A percentile compares a stretch with the other conserved stretches of the same genome.
phyloP scores from a whole-genome alignment of 371 early-diverging fungal genomes.

The Basidiobolus meristosporus region DNA sequence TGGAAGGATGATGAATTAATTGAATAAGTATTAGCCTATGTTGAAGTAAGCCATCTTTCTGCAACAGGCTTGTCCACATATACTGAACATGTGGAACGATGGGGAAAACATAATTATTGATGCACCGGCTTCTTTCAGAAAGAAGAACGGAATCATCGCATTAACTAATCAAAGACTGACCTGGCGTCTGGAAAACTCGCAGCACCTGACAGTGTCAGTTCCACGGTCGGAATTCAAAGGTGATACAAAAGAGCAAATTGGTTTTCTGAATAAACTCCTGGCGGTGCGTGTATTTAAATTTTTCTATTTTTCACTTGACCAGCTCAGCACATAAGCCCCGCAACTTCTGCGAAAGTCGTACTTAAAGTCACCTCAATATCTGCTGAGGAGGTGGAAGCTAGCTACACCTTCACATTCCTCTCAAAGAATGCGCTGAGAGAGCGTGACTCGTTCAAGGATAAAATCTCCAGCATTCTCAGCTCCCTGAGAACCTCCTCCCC shows the following conservation, averaged over 20 bases:
- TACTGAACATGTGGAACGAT: conserved; percentile 24
- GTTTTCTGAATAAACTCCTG: no score
- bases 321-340: neutral
- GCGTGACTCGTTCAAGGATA: conserved; percentile 29
- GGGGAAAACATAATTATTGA: conserved; percentile 26
- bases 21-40: no score
- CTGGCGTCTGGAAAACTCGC: conserved; percentile 26
- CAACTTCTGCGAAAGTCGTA: conserved; percentile 1
- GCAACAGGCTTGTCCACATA: neutral
- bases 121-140: conserved; percentile 21
- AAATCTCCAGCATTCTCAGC: conserved; percentile 19
- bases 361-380: conserved; percentile 14
- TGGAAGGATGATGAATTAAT: no score
- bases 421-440: conserved; percentile 24
- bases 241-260: neutral
- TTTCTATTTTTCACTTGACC: neutral
- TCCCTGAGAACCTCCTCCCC: conserved; percentile 9
- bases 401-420: conserved; percentile 20
- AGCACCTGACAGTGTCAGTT: conserved; percentile 8
- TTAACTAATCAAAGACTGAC: conserved; percentile 28
- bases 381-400: conserved; percentile 9
- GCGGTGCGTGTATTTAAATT: neutral
- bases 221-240: conserved; percentile 9
- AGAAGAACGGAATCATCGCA: conserved; percentile 25
- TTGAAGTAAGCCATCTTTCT: no score